Evolutionary conservation across 441 rosid species (phyloP).

Genomic region (Corymbia calophylla): DNA sequence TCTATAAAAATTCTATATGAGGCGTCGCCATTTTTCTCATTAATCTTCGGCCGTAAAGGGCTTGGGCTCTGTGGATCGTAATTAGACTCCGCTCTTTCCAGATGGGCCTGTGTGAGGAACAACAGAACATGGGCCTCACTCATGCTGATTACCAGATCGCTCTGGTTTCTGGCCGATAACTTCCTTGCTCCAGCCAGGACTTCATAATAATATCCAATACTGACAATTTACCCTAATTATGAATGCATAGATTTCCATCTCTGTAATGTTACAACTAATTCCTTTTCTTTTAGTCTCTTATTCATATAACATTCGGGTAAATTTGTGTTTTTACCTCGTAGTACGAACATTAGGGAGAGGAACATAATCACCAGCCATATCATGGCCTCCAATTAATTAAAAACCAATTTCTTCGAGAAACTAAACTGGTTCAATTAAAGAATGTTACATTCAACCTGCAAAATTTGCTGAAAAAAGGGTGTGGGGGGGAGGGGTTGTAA

Average conservation of each 20-base stretch:
- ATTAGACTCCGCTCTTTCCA: background rate
- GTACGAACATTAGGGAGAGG: background rate
- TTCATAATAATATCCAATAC: background rate
- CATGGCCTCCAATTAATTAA: background rate
- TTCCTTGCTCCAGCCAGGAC: background rate
- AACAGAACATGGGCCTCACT: background rate
- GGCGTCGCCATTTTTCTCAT: background rate
- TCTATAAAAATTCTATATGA: background rate
- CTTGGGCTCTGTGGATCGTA: background rate
- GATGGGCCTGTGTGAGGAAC: background rate
- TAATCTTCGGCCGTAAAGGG: background rate
- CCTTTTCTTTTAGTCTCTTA: background rate
- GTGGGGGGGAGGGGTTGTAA: background rate
- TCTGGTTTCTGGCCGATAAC: background rate
- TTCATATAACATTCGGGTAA: background rate
- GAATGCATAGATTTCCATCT: background rate
- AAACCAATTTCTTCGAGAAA: background rate
- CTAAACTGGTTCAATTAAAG: constrained; percentile 19
- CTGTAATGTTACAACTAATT: background rate
- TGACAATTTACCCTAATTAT: background rate
- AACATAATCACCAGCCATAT: background rate
- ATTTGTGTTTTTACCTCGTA: background rate
- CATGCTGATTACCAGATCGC: background rate
- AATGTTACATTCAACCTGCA: constrained; percentile 14
- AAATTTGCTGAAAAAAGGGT: background rate